Evolutionary conservation across 2,329 filamentous ascomycete genomes (phyloP).

Genomic region (Penicillium sp.): DNA sequence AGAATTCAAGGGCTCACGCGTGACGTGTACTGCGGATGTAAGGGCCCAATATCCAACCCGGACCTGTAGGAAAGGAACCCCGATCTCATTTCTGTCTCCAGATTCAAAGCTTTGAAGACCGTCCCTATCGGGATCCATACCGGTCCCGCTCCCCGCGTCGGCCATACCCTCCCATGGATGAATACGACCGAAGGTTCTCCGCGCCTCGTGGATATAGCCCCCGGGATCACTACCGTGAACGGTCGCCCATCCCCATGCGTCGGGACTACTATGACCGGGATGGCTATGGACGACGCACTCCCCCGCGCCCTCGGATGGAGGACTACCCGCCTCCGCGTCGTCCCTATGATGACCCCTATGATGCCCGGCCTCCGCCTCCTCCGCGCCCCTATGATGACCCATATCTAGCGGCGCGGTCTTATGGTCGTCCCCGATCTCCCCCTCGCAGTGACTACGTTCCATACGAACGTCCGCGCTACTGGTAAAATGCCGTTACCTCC

Average conservation of each 20-base stretch:
- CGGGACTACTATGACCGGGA: slow-evolving; percentile 87
- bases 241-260: slow-evolving; percentile 66
- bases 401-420: slow-evolving; percentile 56
- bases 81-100: slow-evolving; percentile 42
- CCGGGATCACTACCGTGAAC: slow-evolving; percentile 79
- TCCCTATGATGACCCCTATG: slow-evolving; percentile 61
- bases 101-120: slow-evolving; percentile 69
- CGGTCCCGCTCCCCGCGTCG: slow-evolving; percentile 80
- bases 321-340: slow-evolving; percentile 66
- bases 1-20: slow-evolving; percentile 87
- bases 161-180: slow-evolving; percentile 65
- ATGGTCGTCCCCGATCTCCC: slow-evolving; percentile 48
- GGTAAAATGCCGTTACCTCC: slow-evolving; percentile 32
- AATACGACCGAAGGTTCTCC: slow-evolving; percentile 80
- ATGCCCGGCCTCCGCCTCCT: slow-evolving; percentile 51
- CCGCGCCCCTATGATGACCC: slow-evolving; percentile 58
- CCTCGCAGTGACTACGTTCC: slow-evolving; percentile 42
- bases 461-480: slow-evolving; percentile 47
- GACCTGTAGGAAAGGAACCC: slow-evolving; percentile 20
- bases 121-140: slow-evolving; percentile 64
- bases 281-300: slow-evolving; percentile 72
- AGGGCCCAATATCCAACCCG: slow-evolving; percentile 34
- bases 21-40: slow-evolving; percentile 87
- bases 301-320: slow-evolving; percentile 72
- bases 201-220: slow-evolving; percentile 80